Evolutionary conservation across 2,329 filamentous ascomycete genomes (phyloP), one percentile per base, ranked within the genome.

Genomic region (Lomentospora prolificans): DNA sequence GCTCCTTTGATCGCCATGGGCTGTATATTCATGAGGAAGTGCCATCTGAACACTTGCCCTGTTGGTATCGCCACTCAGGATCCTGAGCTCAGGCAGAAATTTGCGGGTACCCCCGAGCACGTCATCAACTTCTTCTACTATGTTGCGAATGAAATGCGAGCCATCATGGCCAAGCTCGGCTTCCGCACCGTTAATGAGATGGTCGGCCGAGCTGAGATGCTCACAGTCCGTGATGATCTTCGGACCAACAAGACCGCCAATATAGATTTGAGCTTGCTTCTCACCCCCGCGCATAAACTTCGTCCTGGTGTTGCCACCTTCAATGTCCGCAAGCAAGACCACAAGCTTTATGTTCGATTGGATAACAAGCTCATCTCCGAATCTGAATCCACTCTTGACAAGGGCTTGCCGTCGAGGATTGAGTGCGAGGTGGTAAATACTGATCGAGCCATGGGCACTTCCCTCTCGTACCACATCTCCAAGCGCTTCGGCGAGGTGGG

Each of bases 71-170:
- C 92, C 3, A 96, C 91, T 0, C 92, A 97, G 67, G 91, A 96
- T 64, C 90, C 90, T n/a, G 87, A 92, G 67, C 80, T 97, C 2
- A 84, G 92, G 58, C 88, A 91, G 79, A 97, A 96, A 74, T 96
- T 97, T 72, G 78, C 85, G 62, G 92, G 92, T 59, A 91, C 89
- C 1, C 91, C 92, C 9, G 92, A 97, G 74, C 90, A 96, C 64
- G 91, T 96, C 57, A 96, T 97, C 72, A 97, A 96, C 79, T 96
- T 96, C 78, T 96, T 96, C 75, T 97, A 96, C 76, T 97, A 96
- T 66, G 80, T 97, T 54, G 88, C 92, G 63, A 97, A 97, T 67
- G 92, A 97, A 75, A 82, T 97, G 57, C 86, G 92, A 67, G 90
- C 91, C 33, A 95, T 97, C 72, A 96, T 97, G 92, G 91, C 92